These are phyloP conservation scores for Telfairia occidentalis DNA, from an alignment of 331 rosid species.

Conservation along the genomic window DNA sequence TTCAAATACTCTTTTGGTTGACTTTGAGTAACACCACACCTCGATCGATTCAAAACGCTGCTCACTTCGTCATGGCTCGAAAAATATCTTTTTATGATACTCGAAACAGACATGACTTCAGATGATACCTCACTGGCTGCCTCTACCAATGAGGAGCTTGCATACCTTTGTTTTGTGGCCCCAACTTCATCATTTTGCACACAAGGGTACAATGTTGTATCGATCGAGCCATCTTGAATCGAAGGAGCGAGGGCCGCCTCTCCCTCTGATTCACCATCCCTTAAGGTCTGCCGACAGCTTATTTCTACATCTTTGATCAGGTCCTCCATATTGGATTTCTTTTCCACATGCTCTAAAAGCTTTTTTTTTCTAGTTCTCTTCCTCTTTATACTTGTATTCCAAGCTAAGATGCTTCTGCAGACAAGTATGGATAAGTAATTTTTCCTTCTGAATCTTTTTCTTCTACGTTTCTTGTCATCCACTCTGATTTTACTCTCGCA, in stretches of 20 bases:
- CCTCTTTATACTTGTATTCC: slow-evolving; percentile 21
- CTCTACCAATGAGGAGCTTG: slow-evolving; percentile 19
- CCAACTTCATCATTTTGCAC: slow-evolving; percentile 19
- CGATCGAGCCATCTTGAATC: neutral
- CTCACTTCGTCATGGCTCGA: slow-evolving; percentile 20
- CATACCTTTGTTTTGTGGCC: slow-evolving; percentile 15
- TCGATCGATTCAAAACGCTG: slow-evolving; percentile 25
- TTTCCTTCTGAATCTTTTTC: slow-evolving; percentile 10
- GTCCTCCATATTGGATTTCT: slow-evolving; percentile 12
- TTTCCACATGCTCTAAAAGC: slow-evolving; percentile 13
- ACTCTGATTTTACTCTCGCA: slow-evolving; percentile 17
- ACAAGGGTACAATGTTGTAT: slow-evolving; percentile 5
- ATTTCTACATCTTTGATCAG: slow-evolving; percentile 14
- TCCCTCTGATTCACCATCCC: too few relatives aligned
- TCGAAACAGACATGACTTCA: slow-evolving; percentile 51
- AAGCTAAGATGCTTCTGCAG: slow-evolving; percentile 8
- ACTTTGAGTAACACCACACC: slow-evolving; percentile 22
- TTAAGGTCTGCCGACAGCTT: too few relatives aligned
- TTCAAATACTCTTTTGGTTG: slow-evolving; percentile 23
- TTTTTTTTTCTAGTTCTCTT: slow-evolving; percentile 15
- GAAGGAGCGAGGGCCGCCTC: too few relatives aligned
- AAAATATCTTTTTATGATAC: slow-evolving; percentile 48
- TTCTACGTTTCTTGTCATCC: slow-evolving; percentile 18
- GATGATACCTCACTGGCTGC: slow-evolving; percentile 33
- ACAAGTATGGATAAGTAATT: slow-evolving; percentile 14